phyloP scores from a whole-genome alignment of 208 protist genomes.

The Trypanosoma grayi region DNA sequence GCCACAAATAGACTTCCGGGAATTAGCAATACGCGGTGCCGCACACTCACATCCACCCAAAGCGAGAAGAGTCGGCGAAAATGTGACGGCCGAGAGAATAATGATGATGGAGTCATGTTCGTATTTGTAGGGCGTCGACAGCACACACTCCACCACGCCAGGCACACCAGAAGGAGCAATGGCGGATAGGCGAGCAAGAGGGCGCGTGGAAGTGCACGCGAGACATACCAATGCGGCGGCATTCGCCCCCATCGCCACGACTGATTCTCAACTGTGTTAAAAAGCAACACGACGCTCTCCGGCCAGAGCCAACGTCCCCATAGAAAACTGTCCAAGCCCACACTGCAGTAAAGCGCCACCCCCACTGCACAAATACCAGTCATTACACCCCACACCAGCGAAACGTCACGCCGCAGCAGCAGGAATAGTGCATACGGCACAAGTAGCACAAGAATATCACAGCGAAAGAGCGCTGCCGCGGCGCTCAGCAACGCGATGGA shows the following conservation, averaged over 20 bases:
- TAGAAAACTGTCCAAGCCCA: slow-evolving; percentile 79
- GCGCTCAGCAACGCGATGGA: slow-evolving; percentile 29
- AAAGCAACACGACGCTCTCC: slow-evolving; percentile 88
- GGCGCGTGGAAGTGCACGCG: slow-evolving; percentile 68
- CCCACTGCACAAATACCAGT: slow-evolving; percentile 26
- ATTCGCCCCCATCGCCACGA: slow-evolving; percentile 74
- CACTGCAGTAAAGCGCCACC: slow-evolving; percentile 25
- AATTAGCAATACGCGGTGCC: slow-evolving; percentile 18
- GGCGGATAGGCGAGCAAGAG: slow-evolving; percentile 41
- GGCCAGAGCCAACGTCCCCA: slow-evolving; percentile 88
- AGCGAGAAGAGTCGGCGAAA: not conserved
- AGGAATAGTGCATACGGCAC: slow-evolving; percentile 44
- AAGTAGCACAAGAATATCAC: slow-evolving; percentile 74
- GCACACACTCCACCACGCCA: slow-evolving; percentile 7
- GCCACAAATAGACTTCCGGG: slow-evolving; percentile 58
- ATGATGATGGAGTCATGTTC: not conserved
- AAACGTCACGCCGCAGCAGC: slow-evolving; percentile 13
- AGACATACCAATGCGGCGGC: slow-evolving; percentile 89
- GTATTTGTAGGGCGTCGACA: not conserved
- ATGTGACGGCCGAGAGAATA: not conserved
- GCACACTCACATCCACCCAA: slow-evolving; percentile 1
- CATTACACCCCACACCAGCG: slow-evolving; percentile 7
- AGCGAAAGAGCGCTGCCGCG: slow-evolving; percentile 67
- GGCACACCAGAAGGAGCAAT: slow-evolving; percentile 18
- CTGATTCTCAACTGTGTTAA: slow-evolving; percentile 90